phyloP scores from a whole-genome alignment of 2,329 filamentous ascomycete genomes.

The Magnaporthales sp. region DNA sequence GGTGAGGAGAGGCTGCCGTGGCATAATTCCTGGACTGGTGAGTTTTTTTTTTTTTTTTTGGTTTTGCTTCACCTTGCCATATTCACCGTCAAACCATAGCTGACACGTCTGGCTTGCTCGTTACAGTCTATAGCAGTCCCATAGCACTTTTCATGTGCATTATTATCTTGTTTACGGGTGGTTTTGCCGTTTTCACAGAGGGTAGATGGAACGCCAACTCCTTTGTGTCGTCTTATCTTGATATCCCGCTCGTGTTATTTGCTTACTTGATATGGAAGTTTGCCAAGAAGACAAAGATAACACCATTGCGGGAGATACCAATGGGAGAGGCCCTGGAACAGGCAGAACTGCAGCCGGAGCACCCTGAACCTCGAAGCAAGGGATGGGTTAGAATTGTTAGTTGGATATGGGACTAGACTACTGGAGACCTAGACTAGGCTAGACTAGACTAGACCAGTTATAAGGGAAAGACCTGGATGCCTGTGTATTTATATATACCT shows the following conservation, averaged over 20 bases:
- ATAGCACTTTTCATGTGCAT: slow-evolving; percentile 47
- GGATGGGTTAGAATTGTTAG: slow-evolving; percentile 21
- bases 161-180: slow-evolving; percentile 57
- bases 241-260: slow-evolving; percentile 48
- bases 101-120: background rate
- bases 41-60: slow-evolving; percentile 17
- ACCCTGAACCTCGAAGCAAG: slow-evolving; percentile 17
- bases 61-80: background rate
- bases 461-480: too few species aligned
- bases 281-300: slow-evolving; percentile 50
- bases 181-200: slow-evolving; percentile 57
- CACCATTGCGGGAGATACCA: slow-evolving; percentile 41
- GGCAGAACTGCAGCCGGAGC: slow-evolving; percentile 25
- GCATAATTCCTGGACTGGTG: slow-evolving; percentile 55
- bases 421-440: too few species aligned
- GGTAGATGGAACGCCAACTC: slow-evolving; percentile 41
- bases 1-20: slow-evolving; percentile 43
- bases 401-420: slow-evolving; percentile 28
- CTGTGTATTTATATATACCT: too few species aligned
- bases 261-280: slow-evolving; percentile 58
- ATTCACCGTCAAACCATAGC: background rate
- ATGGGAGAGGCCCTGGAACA: slow-evolving; percentile 42
- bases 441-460: background rate
- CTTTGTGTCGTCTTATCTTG: slow-evolving; percentile 60
- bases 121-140: slow-evolving; percentile 50